Conservation (phyloP, 2,329 filamentous ascomycete genomes). For the Rhynchosporium secalis region DNA sequence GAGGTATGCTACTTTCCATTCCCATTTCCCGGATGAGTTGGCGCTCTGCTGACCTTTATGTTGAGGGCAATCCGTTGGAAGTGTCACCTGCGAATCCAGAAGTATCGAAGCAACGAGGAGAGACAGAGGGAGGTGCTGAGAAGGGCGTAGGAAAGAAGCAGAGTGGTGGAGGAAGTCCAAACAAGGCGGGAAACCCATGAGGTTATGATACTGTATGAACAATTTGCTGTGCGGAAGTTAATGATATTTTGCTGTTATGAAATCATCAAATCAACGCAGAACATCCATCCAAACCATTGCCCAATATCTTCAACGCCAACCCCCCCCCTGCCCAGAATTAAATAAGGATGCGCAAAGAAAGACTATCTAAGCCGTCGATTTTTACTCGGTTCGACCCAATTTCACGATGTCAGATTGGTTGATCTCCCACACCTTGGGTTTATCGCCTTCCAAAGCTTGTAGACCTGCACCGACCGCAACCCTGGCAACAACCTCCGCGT, state of each 20-base stretch:
- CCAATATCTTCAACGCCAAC: background rate
- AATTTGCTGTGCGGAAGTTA: background rate
- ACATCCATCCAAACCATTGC: background rate
- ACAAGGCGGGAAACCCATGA: constrained; percentile 41
- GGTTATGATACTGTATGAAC: background rate
- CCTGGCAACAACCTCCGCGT: constrained; percentile 58
- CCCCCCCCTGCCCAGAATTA: background rate
- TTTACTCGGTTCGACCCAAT: constrained; percentile 48
- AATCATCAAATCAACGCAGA: background rate
- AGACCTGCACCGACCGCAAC: constrained; percentile 53
- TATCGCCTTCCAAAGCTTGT: constrained; percentile 45
- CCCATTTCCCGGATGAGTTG: background rate
- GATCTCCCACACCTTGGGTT: constrained; percentile 50
- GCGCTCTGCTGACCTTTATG: constrained; percentile 13
- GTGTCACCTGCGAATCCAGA: constrained; percentile 62
- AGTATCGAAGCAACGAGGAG: constrained; percentile 51
- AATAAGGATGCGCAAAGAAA: background rate
- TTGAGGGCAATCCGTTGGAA: constrained; percentile 53
- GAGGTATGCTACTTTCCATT: constrained; percentile 16
- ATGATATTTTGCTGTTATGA: background rate
- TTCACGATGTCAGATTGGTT: constrained; percentile 51
- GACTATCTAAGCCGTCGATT: constrained; percentile 20
- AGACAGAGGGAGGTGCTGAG: constrained; percentile 44
- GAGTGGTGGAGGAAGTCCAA: constrained; percentile 44
- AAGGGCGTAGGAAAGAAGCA: constrained; percentile 46